Evolutionary conservation across 1,284 basidiomycete genomes (phyloP), one percentile per base, ranked within the genome.

Genomic region (Leccinum holopus): DNA sequence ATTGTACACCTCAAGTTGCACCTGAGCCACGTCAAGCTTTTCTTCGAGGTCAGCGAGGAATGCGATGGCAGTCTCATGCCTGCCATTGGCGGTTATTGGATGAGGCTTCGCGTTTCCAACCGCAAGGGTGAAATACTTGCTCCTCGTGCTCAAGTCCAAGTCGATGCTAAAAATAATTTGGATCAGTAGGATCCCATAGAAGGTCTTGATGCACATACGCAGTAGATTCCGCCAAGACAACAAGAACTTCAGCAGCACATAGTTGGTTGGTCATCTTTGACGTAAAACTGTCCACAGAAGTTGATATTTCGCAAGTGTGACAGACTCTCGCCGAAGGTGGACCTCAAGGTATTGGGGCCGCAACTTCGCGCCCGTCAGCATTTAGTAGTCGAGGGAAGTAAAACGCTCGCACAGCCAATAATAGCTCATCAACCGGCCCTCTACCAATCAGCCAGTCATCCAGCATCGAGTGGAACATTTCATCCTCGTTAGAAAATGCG

Each of bases 21-120:
- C 95, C 77, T 97, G 92, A 3, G 95, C 94, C 12, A 99, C 97
- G 62, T 99, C 97, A 9, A 99, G 84, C 74, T 95, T 95, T 77
- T 99, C 97, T 78, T 98, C 96, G 16, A 98, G 81, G 28, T 53
- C 91, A 0, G 91, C 93, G 30, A 97, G 83, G 80, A 98, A 97
- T 56, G 92, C 90, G 61, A 98, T 94, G 10, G 91, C 90, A 21
- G 87, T 88, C 75, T 94, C 95, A 68, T 92, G 89, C 67, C 84
- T 81, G 32, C 91, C 90, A 32, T 84, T 84, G 18, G 84, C 82
- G 35, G 92, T 87, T 32, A 92, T 84, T 16, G 94, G 90, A 71
- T 95, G 91, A 16, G 95, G 95, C 79, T 98, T 98, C 55, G 95
- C 97, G 70, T 98, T 97, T 61, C 92, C 93, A 41, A 97, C 90